A percentile compares a stretch with the other conserved stretches of the same genome.
Conservation (phyloP, 1,284 basidiomycete genomes). For the Exobasidium cylindrosporum region DNA sequence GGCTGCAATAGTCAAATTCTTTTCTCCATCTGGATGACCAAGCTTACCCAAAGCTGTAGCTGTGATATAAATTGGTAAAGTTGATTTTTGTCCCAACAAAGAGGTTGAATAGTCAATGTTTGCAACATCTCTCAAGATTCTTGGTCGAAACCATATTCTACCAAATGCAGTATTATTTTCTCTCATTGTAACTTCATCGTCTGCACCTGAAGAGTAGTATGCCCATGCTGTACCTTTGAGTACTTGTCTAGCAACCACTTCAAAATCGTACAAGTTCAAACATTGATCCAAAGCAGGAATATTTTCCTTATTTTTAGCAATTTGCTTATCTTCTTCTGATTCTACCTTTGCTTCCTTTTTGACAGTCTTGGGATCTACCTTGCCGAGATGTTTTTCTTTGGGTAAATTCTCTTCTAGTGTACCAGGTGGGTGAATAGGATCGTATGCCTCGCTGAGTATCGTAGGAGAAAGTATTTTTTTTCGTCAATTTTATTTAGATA, state of each 20-base stretch:
- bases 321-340: constrained; percentile 18
- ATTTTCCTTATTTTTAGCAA: constrained; percentile 23
- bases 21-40: constrained; percentile 59
- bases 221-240: constrained; percentile 52
- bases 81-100: constrained; percentile 65
- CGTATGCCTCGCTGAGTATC: constrained; percentile 39
- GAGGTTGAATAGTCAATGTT: constrained; percentile 77
- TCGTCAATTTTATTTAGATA: no score
- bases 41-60: constrained; percentile 83
- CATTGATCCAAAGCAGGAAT: constrained; percentile 71
- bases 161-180: constrained; percentile 86
- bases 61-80: constrained; percentile 77
- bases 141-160: constrained; percentile 90
- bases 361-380: constrained; percentile 40
- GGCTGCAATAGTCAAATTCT: constrained; percentile 72
- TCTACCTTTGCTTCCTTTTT: constrained; percentile 24
- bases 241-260: constrained; percentile 58
- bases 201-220: constrained; percentile 54
- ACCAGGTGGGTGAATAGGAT: constrained; percentile 51
- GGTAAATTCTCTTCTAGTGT: constrained; percentile 51
- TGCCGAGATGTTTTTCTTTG: constrained; percentile 46
- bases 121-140: constrained; percentile 77
- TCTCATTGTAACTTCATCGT: constrained; percentile 64
- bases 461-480: no score
- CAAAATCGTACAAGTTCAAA: constrained; percentile 85